These are phyloP conservation scores for Trichoderma pleuroti DNA, from an alignment of 2,329 filamentous ascomycete species.

Conservation along the genomic window DNA sequence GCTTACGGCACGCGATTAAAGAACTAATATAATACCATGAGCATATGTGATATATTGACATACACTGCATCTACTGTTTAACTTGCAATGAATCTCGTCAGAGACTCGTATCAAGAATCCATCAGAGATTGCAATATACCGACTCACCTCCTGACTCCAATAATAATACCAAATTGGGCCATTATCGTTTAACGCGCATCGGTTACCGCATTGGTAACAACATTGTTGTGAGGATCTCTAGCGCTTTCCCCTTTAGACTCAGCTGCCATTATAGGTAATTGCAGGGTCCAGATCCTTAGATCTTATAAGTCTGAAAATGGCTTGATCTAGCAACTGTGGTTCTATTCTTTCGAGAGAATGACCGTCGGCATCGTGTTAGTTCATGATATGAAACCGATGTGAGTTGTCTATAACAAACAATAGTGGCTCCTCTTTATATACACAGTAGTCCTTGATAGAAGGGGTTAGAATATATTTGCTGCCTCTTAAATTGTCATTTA, in stretches of 20 bases:
- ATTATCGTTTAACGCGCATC: not conserved
- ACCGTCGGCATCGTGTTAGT: not conserved
- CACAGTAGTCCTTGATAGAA: not conserved
- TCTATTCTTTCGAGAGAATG: not conserved
- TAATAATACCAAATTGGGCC: not conserved
- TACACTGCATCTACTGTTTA: not conserved
- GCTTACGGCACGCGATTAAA: not conserved
- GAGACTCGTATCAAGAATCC: not conserved
- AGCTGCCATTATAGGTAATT: not conserved
- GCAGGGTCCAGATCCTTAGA: not conserved
- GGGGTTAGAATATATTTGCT: not conserved
- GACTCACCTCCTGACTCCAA: too few species aligned
- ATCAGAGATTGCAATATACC: not conserved
- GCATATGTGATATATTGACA: not conserved
- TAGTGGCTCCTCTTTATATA: not conserved
- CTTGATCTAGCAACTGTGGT: not conserved
- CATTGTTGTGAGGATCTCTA: not conserved
- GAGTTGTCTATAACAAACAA: not conserved
- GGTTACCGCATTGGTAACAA: not conserved
- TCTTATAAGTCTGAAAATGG: not conserved
- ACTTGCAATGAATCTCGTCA: not conserved
- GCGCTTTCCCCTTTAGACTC: not conserved
- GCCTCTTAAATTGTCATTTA: not conserved
- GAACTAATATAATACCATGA: not conserved
- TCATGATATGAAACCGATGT: not conserved